These are phyloP conservation scores for Tolypocladium cylindrosporum DNA, from an alignment of 2,329 filamentous ascomycete genomes.

Conservation along the genomic window DNA sequence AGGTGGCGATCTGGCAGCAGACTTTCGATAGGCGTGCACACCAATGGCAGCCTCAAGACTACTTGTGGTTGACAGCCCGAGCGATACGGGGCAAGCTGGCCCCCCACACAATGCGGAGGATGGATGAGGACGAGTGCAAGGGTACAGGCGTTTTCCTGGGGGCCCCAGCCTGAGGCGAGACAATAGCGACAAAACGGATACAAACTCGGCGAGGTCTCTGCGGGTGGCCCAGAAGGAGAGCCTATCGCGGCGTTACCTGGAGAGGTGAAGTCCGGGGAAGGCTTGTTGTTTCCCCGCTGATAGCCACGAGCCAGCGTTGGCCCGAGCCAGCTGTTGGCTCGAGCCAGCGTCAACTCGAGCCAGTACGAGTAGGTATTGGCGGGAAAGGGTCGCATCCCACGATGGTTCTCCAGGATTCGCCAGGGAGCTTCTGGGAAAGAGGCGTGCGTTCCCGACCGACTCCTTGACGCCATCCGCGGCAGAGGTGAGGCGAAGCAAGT, in stretches of 20 bases:
- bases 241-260: not conserved
- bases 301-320: not conserved
- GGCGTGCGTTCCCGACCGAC: not conserved
- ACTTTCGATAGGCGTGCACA: slow-evolving; percentile 2
- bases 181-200: not conserved
- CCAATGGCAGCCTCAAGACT: slow-evolving; percentile 3
- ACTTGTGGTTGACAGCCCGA: not conserved
- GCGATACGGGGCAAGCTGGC: not conserved
- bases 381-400: not conserved
- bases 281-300: not conserved
- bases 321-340: not conserved
- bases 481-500: not conserved
- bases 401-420: not conserved
- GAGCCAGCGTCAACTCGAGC: not conserved
- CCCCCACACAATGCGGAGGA: slow-evolving; percentile 5
- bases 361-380: not conserved
- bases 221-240: not conserved
- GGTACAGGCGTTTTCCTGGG: slow-evolving; percentile 2
- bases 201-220: not conserved
- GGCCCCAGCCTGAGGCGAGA: slow-evolving; percentile 5
- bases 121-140: not conserved
- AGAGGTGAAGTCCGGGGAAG: not conserved
- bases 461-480: not conserved
- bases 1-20: slow-evolving; percentile 8
- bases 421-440: not conserved